Evolutionary conservation across 371 early-diverging fungal genomes (phyloP).

Genomic region (Apophysomyces elegans): DNA sequence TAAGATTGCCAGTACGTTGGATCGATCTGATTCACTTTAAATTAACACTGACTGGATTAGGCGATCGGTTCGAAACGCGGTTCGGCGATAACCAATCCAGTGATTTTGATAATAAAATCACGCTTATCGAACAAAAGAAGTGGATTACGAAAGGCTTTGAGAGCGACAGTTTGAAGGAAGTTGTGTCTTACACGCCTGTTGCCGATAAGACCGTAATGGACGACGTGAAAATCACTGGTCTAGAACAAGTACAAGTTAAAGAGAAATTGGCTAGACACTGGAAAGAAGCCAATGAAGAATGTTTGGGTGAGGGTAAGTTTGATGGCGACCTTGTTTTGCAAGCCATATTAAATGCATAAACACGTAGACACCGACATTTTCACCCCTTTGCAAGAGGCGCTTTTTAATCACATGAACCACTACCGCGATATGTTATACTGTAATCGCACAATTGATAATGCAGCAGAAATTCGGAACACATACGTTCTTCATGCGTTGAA

Average conservation of each 20-base stretch:
- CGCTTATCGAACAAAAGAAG: conserved; percentile 54
- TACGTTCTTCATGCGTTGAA: conserved; percentile 89
- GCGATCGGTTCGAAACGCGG: conserved; percentile 33
- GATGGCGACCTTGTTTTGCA: not conserved
- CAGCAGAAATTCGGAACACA: conserved; percentile 68
- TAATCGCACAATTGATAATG: conserved; percentile 63
- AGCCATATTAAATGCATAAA: not conserved
- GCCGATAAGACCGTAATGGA: conserved; percentile 35
- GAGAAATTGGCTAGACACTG: conserved; percentile 40
- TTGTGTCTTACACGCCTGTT: conserved; percentile 38
- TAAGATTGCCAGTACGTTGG: conserved; percentile 27
- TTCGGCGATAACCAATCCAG: conserved; percentile 54
- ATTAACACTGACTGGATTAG: conserved; percentile 3
- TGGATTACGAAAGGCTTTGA: conserved; percentile 44
- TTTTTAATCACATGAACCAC: conserved; percentile 70
- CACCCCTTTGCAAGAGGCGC: conserved; percentile 58
- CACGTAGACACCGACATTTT: conserved; percentile 31
- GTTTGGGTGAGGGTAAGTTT: conserved; percentile 21
- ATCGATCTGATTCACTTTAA: not conserved
- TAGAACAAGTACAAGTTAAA: conserved; percentile 35
- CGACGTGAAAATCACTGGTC: conserved; percentile 27
- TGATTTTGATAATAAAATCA: conserved; percentile 49
- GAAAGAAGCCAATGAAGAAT: conserved; percentile 35
- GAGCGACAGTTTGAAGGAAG: conserved; percentile 50
- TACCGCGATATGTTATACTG: conserved; percentile 82